phyloP scores from a whole-genome alignment of 257 asterid genomes.

The Scutellaria minor region DNA sequence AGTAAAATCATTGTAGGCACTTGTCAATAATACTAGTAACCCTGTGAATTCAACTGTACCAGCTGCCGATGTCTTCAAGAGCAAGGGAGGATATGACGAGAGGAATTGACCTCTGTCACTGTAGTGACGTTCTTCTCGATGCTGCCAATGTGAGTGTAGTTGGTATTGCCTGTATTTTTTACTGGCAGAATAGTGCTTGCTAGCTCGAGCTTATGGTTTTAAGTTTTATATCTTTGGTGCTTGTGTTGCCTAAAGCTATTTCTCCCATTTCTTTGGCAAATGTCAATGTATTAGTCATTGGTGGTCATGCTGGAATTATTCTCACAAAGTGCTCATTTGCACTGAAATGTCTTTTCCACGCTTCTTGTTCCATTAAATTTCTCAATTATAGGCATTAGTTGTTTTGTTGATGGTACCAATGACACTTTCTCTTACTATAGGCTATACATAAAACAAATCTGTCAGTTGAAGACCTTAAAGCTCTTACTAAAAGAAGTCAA shows the following conservation, averaged over 20 bases:
- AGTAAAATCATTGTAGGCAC: slow-evolving; percentile 51
- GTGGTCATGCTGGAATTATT: slow-evolving; percentile 95
- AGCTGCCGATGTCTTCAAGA: slow-evolving; percentile 90
- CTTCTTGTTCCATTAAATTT: neutral
- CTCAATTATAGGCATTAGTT: neutral
- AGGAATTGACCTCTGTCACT: slow-evolving; percentile 78
- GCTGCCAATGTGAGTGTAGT: slow-evolving; percentile 79
- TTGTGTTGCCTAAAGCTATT: slow-evolving; percentile 11
- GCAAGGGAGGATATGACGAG: slow-evolving; percentile 76
- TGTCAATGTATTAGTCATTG: slow-evolving; percentile 91
- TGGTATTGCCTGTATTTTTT: slow-evolving; percentile 41
- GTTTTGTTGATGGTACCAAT: neutral
- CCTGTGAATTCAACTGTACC: slow-evolving; percentile 96
- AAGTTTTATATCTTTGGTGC: neutral
- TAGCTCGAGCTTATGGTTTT: neutral
- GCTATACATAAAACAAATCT: slow-evolving; percentile 81
- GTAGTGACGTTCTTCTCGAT: slow-evolving; percentile 74
- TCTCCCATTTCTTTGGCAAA: slow-evolving; percentile 40
- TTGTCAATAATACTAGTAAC: slow-evolving; percentile 86
- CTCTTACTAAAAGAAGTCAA: slow-evolving; percentile 93
- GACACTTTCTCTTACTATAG: slow-evolving; percentile 41
- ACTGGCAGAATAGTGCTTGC: neutral
- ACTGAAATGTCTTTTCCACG: neutral
- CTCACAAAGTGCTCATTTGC: slow-evolving; percentile 61
- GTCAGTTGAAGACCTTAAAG: slow-evolving; percentile 65